Evolutionary conservation across 208 protist genomes (phyloP), one percentile per base, ranked within the genome.

Genomic region (Leishmania lainsoni): DNA sequence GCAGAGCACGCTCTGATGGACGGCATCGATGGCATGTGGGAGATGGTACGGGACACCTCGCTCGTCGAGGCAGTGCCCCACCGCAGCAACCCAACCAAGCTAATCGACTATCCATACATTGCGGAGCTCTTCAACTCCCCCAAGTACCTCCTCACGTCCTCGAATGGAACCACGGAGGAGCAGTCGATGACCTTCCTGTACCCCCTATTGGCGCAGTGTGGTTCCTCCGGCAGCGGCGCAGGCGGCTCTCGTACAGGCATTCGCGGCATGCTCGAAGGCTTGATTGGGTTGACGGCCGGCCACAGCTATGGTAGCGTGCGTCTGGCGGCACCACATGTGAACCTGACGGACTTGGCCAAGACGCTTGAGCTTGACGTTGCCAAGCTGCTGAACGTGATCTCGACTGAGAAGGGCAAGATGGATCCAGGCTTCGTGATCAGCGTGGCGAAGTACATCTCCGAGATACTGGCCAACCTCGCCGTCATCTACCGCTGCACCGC

Each of bases 401-500:
- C 63, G 17, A 66, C 82, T 22, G 65, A 87, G 75, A 77, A 58
- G 56, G 72, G 84, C 48, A 77, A 71, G 80, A 20, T 48, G 49
- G 83, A 93, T 63, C 83, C 90, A 4, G 39, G 58, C 6, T 90
- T 92, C 61, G 82, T 90, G 20, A 86, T 88, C 42, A 79, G 81
- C 42, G 54, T 87, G 9, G 87, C 84, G n/a, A 82, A 92, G 81
- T 94, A 93, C 82, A 66, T 90, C 14, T 77, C 91, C 4, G 93
- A 96, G 84, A 42, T 96, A 63, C 85, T 96, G 65, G 87, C 91
- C 9, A 94, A 87, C 85, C 35, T 94, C 20, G 93, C 91, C 35
- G 91, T 94, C 66, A 79, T 96, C 35, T 93, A 94, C 82, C 90
- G 91, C 76, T 87, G 81, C 81, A 93, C 93, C 26, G 90, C 91